Evolutionary conservation across 202 grass and related monocot genomes (phyloP), one percentile per base, ranked within the genome.

Genomic region (Zizania palustris): DNA sequence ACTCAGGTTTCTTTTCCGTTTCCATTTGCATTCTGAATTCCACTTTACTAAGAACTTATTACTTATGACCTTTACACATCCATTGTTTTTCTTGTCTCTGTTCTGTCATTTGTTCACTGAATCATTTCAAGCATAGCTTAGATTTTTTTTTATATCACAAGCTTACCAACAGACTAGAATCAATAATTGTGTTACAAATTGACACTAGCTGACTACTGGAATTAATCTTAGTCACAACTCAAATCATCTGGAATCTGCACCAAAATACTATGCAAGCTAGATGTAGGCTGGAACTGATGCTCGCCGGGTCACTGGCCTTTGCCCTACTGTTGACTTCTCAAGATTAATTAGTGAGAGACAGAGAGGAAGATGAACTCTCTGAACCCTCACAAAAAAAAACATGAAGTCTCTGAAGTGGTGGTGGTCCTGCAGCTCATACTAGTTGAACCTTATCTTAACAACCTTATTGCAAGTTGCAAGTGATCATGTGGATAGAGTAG

Each of bases 141-240:
- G n/a, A 54, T 50, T 16, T 18, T 67, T 69, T n/a, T 11, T 45
- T 57, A 8, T 41, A 6, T 40, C 6, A 3, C 4, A 60, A 16
- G 36, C 48, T 35, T 40, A 11, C 3, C 42, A 18, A 70, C 50
- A 61, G 58, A 68, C 64, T 64, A 35, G 48, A 69, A 58, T 46
- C n/a, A 45, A 55, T 55, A 55, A 54, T 9, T 9, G 2, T 15
- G 8, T 16, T 19, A 54, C 51, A 54, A 54, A 54, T 3, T 1
- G 0, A 15, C 16, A 14, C 44, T 45, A 40, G 62, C 75, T 22
- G 75, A 36, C 64, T 34, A 28, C 28, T 28, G 2, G 28, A 28
- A 28, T 28, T 28, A 28, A 28, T 28, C 28, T 28, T 28, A 28
- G 28, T 28, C 14, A 50, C 10, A 45, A 45, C 10, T 45, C 44